Conservation (phyloP, 306 rosid species). For the Begonia fuchsioides region DNA sequence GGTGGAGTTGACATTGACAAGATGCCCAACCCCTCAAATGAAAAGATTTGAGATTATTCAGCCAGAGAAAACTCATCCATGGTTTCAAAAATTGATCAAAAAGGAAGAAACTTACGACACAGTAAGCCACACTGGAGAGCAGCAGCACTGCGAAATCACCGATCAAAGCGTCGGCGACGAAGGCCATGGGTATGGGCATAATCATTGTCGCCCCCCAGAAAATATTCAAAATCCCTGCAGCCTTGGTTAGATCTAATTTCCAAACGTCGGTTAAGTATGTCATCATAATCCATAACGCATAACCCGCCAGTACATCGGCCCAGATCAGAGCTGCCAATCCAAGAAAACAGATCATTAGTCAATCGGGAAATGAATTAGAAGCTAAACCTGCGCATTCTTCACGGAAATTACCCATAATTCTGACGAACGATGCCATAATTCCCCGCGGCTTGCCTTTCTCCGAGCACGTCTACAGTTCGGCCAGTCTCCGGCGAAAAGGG, state of each 20-base stretch:
- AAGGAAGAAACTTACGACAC: slow-evolving; percentile 7
- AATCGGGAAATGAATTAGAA: no score
- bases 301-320: background rate
- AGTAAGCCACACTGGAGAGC: slow-evolving; percentile 8
- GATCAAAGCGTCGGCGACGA: slow-evolving; percentile 11
- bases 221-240: slow-evolving; percentile 14
- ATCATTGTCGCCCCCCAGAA: slow-evolving; percentile 5
- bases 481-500: no score
- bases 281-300: slow-evolving; percentile 5
- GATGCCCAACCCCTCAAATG: slow-evolving; percentile 9
- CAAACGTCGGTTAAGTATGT: slow-evolving; percentile 12
- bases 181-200: slow-evolving; percentile 11
- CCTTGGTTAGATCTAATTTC: slow-evolving; percentile 5
- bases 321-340: slow-evolving; percentile 2
- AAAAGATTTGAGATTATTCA: no score
- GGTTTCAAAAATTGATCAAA: no score
- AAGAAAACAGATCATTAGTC: no score
- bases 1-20: slow-evolving; percentile 22
- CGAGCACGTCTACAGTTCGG: no score
- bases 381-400: no score
- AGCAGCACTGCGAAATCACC: slow-evolving; percentile 9
- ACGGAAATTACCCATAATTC: background rate
- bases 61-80: no score
- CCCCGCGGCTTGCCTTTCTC: no score
- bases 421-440: background rate